Evolutionary conservation across 2,329 filamentous ascomycete species (phyloP), one percentile per base, ranked within the genome.

Genomic region (Alternaria arborescens): DNA sequence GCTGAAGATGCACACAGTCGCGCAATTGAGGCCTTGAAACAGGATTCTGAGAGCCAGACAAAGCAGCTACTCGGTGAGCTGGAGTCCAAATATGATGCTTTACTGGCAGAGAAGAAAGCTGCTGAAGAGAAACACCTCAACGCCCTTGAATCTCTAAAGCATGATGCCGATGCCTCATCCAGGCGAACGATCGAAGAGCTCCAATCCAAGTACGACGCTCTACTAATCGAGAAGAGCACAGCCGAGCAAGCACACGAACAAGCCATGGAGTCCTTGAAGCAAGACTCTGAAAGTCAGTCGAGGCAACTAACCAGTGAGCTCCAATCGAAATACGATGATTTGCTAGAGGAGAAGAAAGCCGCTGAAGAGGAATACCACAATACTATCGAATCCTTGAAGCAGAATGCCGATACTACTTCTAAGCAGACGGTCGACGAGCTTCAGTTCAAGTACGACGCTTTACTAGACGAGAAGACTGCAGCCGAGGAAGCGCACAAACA

Each of bases 1-100:
- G 72, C 71, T 5, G 71, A 77, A 54, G 71, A 77, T 34, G 66
- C 71, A 5, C 75, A 78, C 26, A 63, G 52, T 38, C 68, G 66
- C 18, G 70, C 72, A 0, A 57, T 78, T 22, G 71, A 76, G 28
- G 63, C 71, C 14, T 47, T 77, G 51, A 77, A 75, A 57, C 53
- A 71, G 38, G 71, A 77, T 8, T 75, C 71, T 10, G 71, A 75
- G 5, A 67, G 62, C 38, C 51, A 65, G 5, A 70, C 72, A 1
- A 76, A 73, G 48, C 62, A 72, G 36, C 61, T 70, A 7, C 65
- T 78, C 2, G 64, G 63, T 22, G 71, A 74, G 14, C 38, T 76
- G 14, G 73, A 76, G 51, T 58, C 65, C 12, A 73, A 73, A 54
- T 73, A 72, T 48, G 74, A 75, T 48, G 55, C 40, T 47, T 56